Evolutionary conservation across 345 rosid species (phyloP), one percentile per base, ranked within the genome.

Genomic region (Citrus sp.): DNA sequence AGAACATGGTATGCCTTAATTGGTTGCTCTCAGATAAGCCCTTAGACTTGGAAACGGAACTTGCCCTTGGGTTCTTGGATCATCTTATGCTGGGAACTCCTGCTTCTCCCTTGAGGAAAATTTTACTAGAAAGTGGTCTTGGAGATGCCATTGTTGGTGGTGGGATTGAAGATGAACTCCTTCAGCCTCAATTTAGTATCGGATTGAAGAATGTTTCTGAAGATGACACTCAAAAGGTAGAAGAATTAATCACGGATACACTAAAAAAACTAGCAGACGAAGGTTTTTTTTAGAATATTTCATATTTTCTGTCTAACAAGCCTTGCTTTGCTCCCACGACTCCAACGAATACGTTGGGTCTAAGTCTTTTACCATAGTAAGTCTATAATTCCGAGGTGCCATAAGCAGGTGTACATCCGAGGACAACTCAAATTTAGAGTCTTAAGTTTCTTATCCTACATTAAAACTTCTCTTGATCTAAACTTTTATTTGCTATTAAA

Each of bases 81-180:
- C 95, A 95, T 86, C 97, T 92, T 46, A 85, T 96, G 94, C 81
- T 96, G 89, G 97, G 98, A 77, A 91, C 97, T 83, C 98, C 97
- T 81, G 95, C 99, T 81, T 90, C 99, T 70, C 99, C 98, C 30
- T 84, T 95, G 83, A 90, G 95, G 88, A 95, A 93, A 86, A 90
- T 84, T 73, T 88, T 94, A 81, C 85, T 95, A 66, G 99, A 95
- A 87, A 94, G 99, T 84, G 94, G 98, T 79, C 89, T 95, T 35
- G 99, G 98, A 68, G 98, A 92, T 61, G 99, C 97, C 76, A 95
- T 94, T 80, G 83, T 94, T 77, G 95, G 96, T 63, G 97, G 97
- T 73, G 98, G 97, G 59, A 74, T 96, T 81, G 94, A 90, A 79
- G 99, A 96, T 76, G 98, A 96, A 81, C 97, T 96, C 70, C 89